phyloP scores from a whole-genome alignment of 305 asterid genomes.

The Fraxinus latifolia region DNA sequence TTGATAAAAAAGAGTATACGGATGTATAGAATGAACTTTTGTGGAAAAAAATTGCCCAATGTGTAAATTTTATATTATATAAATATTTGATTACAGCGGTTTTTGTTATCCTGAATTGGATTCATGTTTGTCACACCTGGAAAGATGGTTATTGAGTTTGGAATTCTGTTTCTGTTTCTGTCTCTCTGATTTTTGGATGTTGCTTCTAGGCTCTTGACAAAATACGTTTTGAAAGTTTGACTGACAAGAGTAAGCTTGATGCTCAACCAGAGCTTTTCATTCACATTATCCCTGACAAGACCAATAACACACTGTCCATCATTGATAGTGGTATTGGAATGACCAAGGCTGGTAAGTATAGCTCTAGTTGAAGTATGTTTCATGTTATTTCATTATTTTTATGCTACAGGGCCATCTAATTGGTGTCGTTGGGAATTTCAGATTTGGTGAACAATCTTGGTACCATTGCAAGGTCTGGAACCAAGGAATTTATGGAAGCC shows the following conservation, averaged over 20 bases:
- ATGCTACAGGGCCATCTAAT: background rate
- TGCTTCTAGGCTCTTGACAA: background rate
- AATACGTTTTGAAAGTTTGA: background rate
- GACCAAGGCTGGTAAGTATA: background rate
- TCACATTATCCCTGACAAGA: background rate
- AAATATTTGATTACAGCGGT: background rate
- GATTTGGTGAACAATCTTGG: conserved; percentile 43
- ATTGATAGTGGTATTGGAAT: background rate
- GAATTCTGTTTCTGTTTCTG: background rate
- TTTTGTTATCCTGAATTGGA: background rate
- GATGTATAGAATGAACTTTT: background rate
- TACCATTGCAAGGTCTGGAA: conserved; percentile 41
- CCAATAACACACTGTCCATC: background rate
- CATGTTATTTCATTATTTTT: background rate
- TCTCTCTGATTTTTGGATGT: background rate
- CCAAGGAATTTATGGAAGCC: conserved; percentile 39
- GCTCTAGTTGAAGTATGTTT: background rate
- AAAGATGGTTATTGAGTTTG: background rate
- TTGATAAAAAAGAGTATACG: background rate
- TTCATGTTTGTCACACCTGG: background rate
- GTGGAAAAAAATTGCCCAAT: no score
- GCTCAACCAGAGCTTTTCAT: background rate
- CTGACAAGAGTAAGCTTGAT: background rate
- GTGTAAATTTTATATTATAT: no score
- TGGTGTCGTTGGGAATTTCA: background rate